Conservation (phyloP, 1,284 basidiomycete species). For the Cutaneotrichosporon daszewskae region DNA sequence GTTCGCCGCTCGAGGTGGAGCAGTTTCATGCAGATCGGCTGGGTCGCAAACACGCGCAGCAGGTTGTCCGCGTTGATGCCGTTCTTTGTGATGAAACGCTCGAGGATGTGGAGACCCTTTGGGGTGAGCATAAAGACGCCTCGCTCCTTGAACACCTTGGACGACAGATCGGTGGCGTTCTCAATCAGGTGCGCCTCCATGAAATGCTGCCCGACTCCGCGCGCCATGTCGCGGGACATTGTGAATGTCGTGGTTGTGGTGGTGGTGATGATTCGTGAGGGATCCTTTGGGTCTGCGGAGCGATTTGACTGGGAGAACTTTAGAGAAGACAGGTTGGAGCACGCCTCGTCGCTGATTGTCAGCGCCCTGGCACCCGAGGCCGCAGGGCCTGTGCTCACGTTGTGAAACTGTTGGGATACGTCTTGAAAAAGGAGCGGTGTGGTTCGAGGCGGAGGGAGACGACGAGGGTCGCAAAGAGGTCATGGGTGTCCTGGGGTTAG, state of each 20-base stretch:
- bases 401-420: conserved; percentile 89
- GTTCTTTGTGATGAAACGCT: conserved; percentile 98
- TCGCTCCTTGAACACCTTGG: conserved; percentile 90
- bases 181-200: conserved; percentile 98
- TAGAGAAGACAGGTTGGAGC: conserved; percentile 84
- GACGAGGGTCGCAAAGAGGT: conserved; percentile 93
- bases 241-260: conserved; percentile 99
- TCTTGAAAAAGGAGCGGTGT: conserved; percentile 93
- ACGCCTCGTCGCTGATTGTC: conserved; percentile 77
- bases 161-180: conserved; percentile 83
- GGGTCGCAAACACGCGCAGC: conserved; percentile 78
- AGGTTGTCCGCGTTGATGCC: conserved; percentile 89
- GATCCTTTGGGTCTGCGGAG: conserved; percentile 94
- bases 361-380: conserved; percentile 5
- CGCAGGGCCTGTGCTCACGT: conserved; percentile 55
- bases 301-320: conserved; percentile 99
- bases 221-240: conserved; percentile 99
- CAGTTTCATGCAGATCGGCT: conserved; percentile 97
- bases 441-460: conserved; percentile 84
- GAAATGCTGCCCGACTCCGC: conserved; percentile 98
- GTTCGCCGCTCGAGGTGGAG: conserved; percentile 90
- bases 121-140: conserved; percentile 94
- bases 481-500: conserved; percentile 77
- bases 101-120: conserved; percentile 96
- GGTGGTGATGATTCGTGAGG: conserved; percentile 92